Conservation (phyloP, 2,329 filamentous ascomycete species). For the Xylariales sp. region DNA sequence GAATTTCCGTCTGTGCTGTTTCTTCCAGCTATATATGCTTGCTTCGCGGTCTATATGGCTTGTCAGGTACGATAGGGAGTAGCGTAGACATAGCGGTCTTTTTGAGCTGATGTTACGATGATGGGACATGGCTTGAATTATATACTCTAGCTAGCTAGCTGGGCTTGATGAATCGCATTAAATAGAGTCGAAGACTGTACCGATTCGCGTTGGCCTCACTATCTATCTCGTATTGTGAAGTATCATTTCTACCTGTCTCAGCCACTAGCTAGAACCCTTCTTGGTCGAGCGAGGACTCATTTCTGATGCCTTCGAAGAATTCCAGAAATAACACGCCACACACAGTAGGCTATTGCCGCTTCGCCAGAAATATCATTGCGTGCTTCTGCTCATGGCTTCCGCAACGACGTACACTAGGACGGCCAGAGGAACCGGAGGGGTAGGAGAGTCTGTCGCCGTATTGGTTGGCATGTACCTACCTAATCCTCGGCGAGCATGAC, state of each 20-base stretch:
- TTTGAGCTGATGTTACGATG: neutral
- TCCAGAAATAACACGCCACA: neutral
- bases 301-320: neutral
- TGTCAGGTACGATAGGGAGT: constrained; percentile 9
- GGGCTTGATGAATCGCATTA: constrained; percentile 11
- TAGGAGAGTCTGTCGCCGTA: too few relatives aligned
- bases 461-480: too few relatives aligned
- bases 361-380: too few relatives aligned
- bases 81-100: neutral
- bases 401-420: too few relatives aligned
- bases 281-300: neutral
- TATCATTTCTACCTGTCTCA: neutral
- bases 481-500: too few relatives aligned
- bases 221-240: neutral
- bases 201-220: neutral
- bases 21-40: neutral
- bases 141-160: constrained; percentile 11
- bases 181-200: constrained; percentile 12
- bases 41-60: constrained; percentile 1
- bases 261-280: neutral
- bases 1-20: neutral
- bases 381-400: too few relatives aligned
- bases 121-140: constrained; percentile 5
- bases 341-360: too few relatives aligned
- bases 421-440: too few relatives aligned